Evolutionary conservation across 768 basidiomycete species (phyloP), one percentile per base, ranked within the genome.

Genomic region (Holtermanniella nyarrowii): DNA sequence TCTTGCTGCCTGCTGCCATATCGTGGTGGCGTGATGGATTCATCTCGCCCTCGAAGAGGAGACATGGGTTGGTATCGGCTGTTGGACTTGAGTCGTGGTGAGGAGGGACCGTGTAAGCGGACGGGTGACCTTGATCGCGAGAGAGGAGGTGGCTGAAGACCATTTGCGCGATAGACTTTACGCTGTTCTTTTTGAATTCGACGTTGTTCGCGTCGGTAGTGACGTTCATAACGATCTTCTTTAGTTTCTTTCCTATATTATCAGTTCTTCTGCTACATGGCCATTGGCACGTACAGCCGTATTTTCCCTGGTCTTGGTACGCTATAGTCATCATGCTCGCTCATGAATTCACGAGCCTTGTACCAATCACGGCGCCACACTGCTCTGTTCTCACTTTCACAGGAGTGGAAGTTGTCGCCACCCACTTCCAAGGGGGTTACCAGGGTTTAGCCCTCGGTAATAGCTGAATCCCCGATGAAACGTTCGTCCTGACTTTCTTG

Each of bases 151-250:
- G 31, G 31, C 16, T 7, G 31, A 5, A 56, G 7, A 55, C 66
- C 57, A 46, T 71, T 71, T 7, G 69, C 67, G 5, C 62, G 50
- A 13, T 59, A 59, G n/a, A 71, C 59, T 37, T 56, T 61, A 12
- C 48, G 47, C 3, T 43, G 39, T 42, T 63, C 56, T 23, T 58
- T 55, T 3, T 51, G 37, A 11, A 54, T 44, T 5, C 62, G 54
- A 4, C 47, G 48, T 39, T 66, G 64, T 49, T 69, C 64, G 37
- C 55, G 54, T 1, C 63, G 55, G 47, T 59, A 68, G 4, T 61
- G 20, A 4, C 58, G 51, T 23, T 55, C 50, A 4, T 60, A 57
- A 26, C 53, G 56, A 18, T 68, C 66, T 10, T 50, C n/a, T 13
- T 50, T 46, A 16, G 69, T 71, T 41, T 65, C 59, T 53, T 71